Conservation (phyloP, 2,329 filamentous ascomycete genomes). For the Neofusicoccum cordaticola region DNA sequence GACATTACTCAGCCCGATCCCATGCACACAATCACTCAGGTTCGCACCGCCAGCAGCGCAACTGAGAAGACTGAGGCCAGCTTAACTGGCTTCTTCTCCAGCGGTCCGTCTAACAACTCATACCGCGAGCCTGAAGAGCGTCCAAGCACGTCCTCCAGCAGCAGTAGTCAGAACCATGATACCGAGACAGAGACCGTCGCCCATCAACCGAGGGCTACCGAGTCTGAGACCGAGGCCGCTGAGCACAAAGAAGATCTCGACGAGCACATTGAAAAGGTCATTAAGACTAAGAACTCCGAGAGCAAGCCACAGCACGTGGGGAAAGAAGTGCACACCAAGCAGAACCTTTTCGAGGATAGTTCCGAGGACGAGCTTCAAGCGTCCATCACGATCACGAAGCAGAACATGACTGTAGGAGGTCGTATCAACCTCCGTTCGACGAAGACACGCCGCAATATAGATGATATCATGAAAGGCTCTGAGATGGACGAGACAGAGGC, state of each 20-base stretch:
- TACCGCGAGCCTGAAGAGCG: conserved; percentile 3
- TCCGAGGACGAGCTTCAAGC: background rate
- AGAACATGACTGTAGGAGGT: background rate
- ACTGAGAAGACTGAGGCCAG: background rate
- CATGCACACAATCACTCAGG: background rate
- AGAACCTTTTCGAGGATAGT: background rate
- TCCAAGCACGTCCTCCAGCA: background rate
- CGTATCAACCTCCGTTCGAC: background rate
- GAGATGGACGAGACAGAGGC: background rate
- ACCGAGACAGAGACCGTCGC: background rate
- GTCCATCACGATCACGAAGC: background rate
- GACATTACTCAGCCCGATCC: background rate
- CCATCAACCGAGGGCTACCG: too few species aligned
- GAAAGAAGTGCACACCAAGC: too few species aligned
- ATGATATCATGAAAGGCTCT: background rate
- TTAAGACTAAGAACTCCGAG: too few species aligned
- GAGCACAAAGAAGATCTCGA: too few species aligned
- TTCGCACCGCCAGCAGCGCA: background rate
- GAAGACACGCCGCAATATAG: background rate
- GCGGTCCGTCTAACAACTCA: background rate
- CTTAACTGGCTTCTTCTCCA: background rate
- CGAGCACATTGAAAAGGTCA: too few species aligned
- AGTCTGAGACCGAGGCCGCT: too few species aligned
- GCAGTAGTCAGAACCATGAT: background rate
- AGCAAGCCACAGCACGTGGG: too few species aligned